Base-by-base conservation (phyloP, 2,329 filamentous ascomycete species). In the Aspergillus sp. region DNA sequence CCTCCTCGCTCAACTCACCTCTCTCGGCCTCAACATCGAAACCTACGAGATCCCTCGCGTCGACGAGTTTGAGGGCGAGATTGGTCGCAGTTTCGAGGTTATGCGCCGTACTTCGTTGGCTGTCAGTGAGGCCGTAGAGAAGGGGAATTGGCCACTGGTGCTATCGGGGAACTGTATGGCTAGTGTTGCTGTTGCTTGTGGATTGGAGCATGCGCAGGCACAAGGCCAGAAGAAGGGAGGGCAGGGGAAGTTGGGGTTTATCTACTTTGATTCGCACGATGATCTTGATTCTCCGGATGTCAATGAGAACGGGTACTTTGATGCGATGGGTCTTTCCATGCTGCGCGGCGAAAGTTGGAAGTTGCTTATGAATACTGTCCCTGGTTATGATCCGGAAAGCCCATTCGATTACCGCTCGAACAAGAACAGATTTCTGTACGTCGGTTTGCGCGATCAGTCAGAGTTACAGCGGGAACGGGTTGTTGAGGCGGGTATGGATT, bases 221-320 rank as follows among this genome's bases (percentile, higher is more conserved):
- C 25, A 27, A 9, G 25, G 3, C 4, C 25, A 30, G 9, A 30
- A 30, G 9, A 30, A 30, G 10, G 25, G 9, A 10, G 9, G 3
- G 2, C 9, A 12, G 33, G 33, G 15, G n/a, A 35, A 35, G n/a
- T 54, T 69, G 2, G 55, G 55, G 0, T 70, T 66, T 35, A 55
- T 73, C 9, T 74, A 69, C 58, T 72, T 74, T 43, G 71, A 74
- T 42, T 71, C 70, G 2, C 71, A 74, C 41, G 69, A 73, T 44
- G 70, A 74, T 47, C 62, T 70, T 43, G 64, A 69, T 41, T 66
- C 61, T 0, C 67, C 67, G 0, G 60, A 63, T 19, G 64, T 64
- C 22, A 60, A 66, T 4, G 52, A 58, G 9, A 68, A 65, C 44
- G 68, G 67, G 1, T 70, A 70, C 35, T 57, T 71, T 5, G 68